phyloP scores from a whole-genome alignment of 2,329 filamentous ascomycete species.

The Fusarium nisikadoi region DNA sequence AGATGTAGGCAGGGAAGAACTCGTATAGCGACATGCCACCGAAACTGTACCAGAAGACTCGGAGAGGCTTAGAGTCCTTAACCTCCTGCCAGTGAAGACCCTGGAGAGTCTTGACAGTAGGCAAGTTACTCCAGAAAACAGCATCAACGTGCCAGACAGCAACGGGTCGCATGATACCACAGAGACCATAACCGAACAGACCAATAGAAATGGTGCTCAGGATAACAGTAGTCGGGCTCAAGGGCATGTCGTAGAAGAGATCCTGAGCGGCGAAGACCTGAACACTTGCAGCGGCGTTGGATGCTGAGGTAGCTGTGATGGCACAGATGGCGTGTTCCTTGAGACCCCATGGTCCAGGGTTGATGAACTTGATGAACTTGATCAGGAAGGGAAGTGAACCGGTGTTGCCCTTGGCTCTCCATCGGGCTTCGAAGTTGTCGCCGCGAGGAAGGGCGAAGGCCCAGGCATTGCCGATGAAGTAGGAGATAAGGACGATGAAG shows the following conservation, averaged over 20 bases:
- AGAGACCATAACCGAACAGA: slow-evolving; percentile 65
- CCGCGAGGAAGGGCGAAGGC: slow-evolving; percentile 58
- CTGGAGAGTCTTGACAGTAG: slow-evolving; percentile 64
- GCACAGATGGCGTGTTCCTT: slow-evolving; percentile 67
- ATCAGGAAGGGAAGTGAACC: slow-evolving; percentile 57
- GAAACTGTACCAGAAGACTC: slow-evolving; percentile 64
- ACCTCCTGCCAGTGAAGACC: slow-evolving; percentile 64
- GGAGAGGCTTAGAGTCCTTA: slow-evolving; percentile 61
- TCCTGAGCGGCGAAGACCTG: slow-evolving; percentile 60
- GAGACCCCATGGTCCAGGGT: slow-evolving; percentile 61
- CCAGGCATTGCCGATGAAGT: slow-evolving; percentile 61
- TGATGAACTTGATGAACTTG: slow-evolving; percentile 56
- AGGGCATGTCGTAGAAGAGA: slow-evolving; percentile 61
- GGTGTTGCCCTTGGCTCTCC: slow-evolving; percentile 55
- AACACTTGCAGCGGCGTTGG: slow-evolving; percentile 57
- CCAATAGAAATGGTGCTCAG: slow-evolving; percentile 64
- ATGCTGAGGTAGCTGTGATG: slow-evolving; percentile 65
- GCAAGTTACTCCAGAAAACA: slow-evolving; percentile 66
- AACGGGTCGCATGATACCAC: slow-evolving; percentile 63
- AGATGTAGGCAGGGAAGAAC: slow-evolving; percentile 65
- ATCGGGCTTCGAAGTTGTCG: slow-evolving; percentile 59
- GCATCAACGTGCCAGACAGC: slow-evolving; percentile 66
- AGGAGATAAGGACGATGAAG: slow-evolving; percentile 67
- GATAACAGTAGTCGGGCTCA: slow-evolving; percentile 59
- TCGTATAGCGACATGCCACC: slow-evolving; percentile 61